Evolutionary conservation across 495 filamentous ascomycete genomes (phyloP).

Genomic region (Corynascus novoguineensis): DNA sequence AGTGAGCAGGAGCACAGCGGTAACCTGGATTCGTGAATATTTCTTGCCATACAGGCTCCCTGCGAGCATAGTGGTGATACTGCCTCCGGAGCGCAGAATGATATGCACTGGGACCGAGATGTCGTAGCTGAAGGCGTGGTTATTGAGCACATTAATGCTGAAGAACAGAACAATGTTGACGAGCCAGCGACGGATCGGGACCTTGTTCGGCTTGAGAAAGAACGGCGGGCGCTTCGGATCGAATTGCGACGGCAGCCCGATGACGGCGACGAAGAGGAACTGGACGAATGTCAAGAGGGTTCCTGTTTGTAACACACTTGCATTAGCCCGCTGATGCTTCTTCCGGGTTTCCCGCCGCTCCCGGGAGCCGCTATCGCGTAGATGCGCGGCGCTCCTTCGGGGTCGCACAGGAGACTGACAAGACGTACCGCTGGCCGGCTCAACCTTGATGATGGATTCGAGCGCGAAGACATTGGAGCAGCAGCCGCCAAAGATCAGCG

Average conservation of each 20-base stretch:
- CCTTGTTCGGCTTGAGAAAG: conserved; percentile 68
- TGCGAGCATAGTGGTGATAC: conserved; percentile 85
- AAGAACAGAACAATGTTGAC: conserved; percentile 89
- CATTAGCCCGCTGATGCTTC: not conserved
- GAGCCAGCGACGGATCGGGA: conserved; percentile 79
- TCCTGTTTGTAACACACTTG: conserved; percentile 42
- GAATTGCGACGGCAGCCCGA: conserved; percentile 68
- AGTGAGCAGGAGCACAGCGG: conserved; percentile 75
- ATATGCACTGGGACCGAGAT: conserved; percentile 97
- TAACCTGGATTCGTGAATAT: conserved; percentile 73
- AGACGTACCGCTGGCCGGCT: conserved; percentile 54
- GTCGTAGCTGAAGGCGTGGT: conserved; percentile 93
- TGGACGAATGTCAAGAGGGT: conserved; percentile 91
- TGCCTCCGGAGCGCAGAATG: conserved; percentile 89
- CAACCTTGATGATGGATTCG: conserved; percentile 88
- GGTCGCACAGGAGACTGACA: not conserved
- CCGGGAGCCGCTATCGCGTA: not conserved
- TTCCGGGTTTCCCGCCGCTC: not conserved
- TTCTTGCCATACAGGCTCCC: conserved; percentile 78
- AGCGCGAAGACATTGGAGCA: conserved; percentile 98
- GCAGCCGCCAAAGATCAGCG: conserved; percentile 91
- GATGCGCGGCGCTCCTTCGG: not conserved
- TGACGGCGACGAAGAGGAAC: conserved; percentile 77
- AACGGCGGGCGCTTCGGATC: conserved; percentile 54
- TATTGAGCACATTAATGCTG: conserved; percentile 88